Conservation (phyloP, 768 basidiomycete species). For the Trametes coccinea region DNA sequence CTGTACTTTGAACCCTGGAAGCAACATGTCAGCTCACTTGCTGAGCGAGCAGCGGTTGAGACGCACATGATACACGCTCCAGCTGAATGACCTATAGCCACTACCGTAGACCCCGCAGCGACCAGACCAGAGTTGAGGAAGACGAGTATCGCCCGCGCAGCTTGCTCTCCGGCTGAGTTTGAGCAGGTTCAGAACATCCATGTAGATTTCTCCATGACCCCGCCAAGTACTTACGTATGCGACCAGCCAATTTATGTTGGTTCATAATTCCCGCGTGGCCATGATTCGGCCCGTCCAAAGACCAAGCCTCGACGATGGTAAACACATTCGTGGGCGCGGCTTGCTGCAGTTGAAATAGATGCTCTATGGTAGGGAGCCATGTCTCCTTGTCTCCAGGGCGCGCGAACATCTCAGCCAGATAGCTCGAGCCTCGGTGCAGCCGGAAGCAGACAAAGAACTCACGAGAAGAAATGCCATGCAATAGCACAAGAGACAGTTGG, state of each 20-base stretch:
- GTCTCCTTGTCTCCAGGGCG: slow-evolving; percentile 7
- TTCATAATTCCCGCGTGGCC: neutral
- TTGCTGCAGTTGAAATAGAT: slow-evolving; percentile 2
- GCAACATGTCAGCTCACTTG: neutral
- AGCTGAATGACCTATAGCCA: neutral
- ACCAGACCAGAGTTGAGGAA: neutral
- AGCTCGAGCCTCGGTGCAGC: too few relatives aligned
- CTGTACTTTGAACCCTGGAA: neutral
- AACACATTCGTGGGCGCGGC: neutral
- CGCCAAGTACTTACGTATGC: neutral
- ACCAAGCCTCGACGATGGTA: slow-evolving; percentile 5
- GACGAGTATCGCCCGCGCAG: neutral
- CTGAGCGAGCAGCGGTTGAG: too few relatives aligned
- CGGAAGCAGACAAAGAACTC: neutral
- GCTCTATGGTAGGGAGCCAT: slow-evolving; percentile 4
- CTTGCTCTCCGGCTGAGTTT: neutral
- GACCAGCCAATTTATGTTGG: neutral
- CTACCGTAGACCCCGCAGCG: neutral
- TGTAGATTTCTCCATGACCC: neutral
- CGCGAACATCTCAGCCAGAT: too few relatives aligned
- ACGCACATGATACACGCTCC: slow-evolving; percentile 1
- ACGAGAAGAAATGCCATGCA: neutral
- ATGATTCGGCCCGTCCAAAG: slow-evolving; percentile 4
- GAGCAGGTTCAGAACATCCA: neutral
- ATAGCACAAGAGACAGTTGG: neutral